Evolutionary conservation across 148 eudicot genomes (phyloP).

Genomic region (Vaccinium vitisidaea): DNA sequence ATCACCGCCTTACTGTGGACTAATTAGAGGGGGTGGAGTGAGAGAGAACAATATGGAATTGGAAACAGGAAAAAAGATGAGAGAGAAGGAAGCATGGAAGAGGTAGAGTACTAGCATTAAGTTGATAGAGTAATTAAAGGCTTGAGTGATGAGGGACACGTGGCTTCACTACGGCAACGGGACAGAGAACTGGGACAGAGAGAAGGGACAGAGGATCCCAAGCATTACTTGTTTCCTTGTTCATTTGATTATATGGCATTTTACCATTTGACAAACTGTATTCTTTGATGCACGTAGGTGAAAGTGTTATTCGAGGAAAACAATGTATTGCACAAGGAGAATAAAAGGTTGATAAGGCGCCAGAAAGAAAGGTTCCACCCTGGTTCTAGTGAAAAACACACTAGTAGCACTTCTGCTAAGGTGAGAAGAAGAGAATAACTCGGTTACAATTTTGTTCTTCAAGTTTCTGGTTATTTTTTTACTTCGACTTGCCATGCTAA

Average conservation of each 20-base stretch:
- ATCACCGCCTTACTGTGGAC: too few species aligned
- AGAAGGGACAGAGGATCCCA: too few species aligned
- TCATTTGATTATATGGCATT: neutral
- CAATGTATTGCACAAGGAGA: conserved; percentile 51
- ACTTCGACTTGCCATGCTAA: neutral
- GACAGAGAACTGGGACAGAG: too few species aligned
- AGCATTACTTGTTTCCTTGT: neutral
- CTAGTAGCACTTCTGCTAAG: conserved; percentile 54
- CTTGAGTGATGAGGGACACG: too few species aligned
- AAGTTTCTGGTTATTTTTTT: neutral
- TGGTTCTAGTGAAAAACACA: conserved; percentile 63
- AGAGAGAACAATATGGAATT: too few species aligned
- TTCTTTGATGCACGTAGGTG: conserved; percentile 44
- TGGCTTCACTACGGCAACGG: too few species aligned
- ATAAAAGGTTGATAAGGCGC: conserved; percentile 55
- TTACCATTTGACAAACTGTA: neutral
- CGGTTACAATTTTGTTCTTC: too few species aligned
- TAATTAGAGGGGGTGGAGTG: too few species aligned
- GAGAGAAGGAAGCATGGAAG: too few species aligned
- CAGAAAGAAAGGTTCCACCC: conserved; percentile 45
- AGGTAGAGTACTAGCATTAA: too few species aligned
- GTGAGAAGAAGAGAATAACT: conserved; percentile 27
- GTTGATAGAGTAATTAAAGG: too few species aligned
- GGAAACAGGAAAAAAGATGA: too few species aligned
- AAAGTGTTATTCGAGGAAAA: conserved; percentile 62